Evolutionary conservation across 2,329 filamentous ascomycete genomes (phyloP).

Genomic region (Claviceps cyperi): DNA sequence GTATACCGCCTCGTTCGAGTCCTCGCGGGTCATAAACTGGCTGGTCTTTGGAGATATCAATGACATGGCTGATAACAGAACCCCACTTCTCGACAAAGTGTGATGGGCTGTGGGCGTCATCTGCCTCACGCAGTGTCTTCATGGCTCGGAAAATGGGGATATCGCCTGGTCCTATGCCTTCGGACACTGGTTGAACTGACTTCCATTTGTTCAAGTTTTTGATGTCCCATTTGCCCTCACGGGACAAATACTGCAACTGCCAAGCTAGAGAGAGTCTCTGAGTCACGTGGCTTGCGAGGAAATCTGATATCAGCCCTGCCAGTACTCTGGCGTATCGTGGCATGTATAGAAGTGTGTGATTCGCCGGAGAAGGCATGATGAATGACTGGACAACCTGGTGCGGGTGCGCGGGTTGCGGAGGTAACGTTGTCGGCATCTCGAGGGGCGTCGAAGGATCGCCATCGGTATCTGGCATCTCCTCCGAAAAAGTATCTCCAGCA

Average conservation of each 20-base stretch:
- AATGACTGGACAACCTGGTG: slow-evolving; percentile 48
- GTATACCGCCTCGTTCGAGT: slow-evolving; percentile 50
- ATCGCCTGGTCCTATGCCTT: slow-evolving; percentile 45
- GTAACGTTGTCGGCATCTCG: slow-evolving; percentile 22
- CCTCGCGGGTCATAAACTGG: slow-evolving; percentile 75
- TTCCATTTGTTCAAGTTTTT: slow-evolving; percentile 93
- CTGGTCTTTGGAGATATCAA: slow-evolving; percentile 83
- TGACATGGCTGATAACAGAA: slow-evolving; percentile 53
- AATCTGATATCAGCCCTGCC: slow-evolving; percentile 69
- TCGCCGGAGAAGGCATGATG: slow-evolving; percentile 61
- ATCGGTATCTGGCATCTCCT: slow-evolving; percentile 21
- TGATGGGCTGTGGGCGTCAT: slow-evolving; percentile 64
- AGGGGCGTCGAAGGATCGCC: slow-evolving; percentile 33
- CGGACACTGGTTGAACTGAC: slow-evolving; percentile 61
- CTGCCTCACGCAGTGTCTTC: slow-evolving; percentile 85
- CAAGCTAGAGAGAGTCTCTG: slow-evolving; percentile 68
- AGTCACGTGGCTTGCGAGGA: slow-evolving; percentile 62
- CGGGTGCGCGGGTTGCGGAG: slow-evolving; percentile 33
- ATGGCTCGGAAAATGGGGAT: slow-evolving; percentile 65
- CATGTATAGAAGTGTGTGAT: slow-evolving; percentile 73
- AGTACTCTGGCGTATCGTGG: slow-evolving; percentile 61
- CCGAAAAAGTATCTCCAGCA: neutral
- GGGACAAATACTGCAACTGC: slow-evolving; percentile 80
- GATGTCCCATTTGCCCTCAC: slow-evolving; percentile 92
- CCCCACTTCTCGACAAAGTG: slow-evolving; percentile 57